Evolutionary conservation across 306 rosid species (phyloP).

Genomic region (Myrica gale): DNA sequence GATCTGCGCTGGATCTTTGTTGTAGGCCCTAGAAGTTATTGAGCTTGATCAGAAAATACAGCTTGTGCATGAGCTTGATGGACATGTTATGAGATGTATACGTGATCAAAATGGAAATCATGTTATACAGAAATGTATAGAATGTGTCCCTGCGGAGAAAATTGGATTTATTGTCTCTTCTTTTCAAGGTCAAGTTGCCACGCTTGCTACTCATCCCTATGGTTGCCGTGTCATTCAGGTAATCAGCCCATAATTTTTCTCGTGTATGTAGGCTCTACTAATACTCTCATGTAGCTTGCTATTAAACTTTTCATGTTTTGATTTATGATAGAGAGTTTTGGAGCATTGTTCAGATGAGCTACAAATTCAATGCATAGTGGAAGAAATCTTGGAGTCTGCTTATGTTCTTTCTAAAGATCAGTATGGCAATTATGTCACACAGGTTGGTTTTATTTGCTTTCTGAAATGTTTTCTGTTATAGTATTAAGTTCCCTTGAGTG

Average conservation of each 20-base stretch:
- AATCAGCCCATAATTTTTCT: slow-evolving; percentile 3
- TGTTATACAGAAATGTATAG: slow-evolving; percentile 72
- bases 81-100: slow-evolving; percentile 65
- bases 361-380: slow-evolving; percentile 45
- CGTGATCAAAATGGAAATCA: slow-evolving; percentile 77
- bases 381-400: slow-evolving; percentile 62
- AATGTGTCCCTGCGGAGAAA: slow-evolving; percentile 53
- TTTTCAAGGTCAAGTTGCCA: slow-evolving; percentile 48
- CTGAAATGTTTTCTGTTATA: not conserved
- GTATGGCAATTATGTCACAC: slow-evolving; percentile 73
- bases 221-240: slow-evolving; percentile 82
- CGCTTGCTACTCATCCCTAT: slow-evolving; percentile 67
- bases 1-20: slow-evolving; percentile 15
- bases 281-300: slow-evolving; percentile 12
- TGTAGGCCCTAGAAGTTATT: slow-evolving; percentile 63
- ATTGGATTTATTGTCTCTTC: slow-evolving; percentile 56
- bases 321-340: slow-evolving; percentile 52
- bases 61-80: slow-evolving; percentile 65
- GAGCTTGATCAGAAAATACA: slow-evolving; percentile 53
- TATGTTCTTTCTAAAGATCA: slow-evolving; percentile 60
- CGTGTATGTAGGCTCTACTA: slow-evolving; percentile 7
- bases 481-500: not conserved
- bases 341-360: slow-evolving; percentile 62
- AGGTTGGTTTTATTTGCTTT: slow-evolving; percentile 37
- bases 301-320: slow-evolving; percentile 11